These are phyloP conservation scores for Rutstroemia sp. DNA, from an alignment of 2,329 filamentous ascomycete genomes.

Conservation along the genomic window DNA sequence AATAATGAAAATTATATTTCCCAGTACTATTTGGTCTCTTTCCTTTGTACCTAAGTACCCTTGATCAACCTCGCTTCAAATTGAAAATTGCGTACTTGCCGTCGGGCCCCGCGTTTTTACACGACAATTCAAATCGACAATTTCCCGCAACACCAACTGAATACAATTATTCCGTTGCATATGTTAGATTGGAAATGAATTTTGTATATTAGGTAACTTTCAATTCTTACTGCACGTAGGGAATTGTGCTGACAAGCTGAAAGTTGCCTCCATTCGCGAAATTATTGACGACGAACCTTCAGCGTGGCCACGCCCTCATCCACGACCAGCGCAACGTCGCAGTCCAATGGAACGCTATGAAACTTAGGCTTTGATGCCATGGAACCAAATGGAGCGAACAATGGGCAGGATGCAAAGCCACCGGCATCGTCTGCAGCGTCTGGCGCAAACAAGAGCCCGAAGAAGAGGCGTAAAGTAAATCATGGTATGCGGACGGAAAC, in stretches of 20 bases:
- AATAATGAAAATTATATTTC: neutral
- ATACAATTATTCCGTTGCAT: neutral
- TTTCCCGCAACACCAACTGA: slow-evolving; percentile 2
- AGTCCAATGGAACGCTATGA: slow-evolving; percentile 29
- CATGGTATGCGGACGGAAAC: slow-evolving; percentile 55
- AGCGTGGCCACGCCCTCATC: slow-evolving; percentile 10
- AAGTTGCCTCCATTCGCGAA: neutral
- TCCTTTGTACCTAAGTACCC: slow-evolving; percentile 6
- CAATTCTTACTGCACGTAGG: neutral
- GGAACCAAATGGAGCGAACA: slow-evolving; percentile 30
- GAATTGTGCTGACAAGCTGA: slow-evolving; percentile 14
- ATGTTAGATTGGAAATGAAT: neutral
- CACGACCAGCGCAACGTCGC: slow-evolving; percentile 21
- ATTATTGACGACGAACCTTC: neutral
- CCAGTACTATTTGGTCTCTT: neutral
- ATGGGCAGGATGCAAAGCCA: slow-evolving; percentile 28
- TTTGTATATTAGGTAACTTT: neutral
- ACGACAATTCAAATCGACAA: slow-evolving; percentile 1
- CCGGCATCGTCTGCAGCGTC: slow-evolving; percentile 27
- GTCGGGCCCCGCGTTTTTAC: slow-evolving; percentile 7
- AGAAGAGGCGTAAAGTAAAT: slow-evolving; percentile 84
- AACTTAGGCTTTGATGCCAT: slow-evolving; percentile 30
- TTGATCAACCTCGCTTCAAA: slow-evolving; percentile 10
- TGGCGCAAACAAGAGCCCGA: slow-evolving; percentile 49
- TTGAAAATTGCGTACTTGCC: slow-evolving; percentile 7